Percentiles rank a stretch among this genome's conserved stretches.
These are phyloP conservation scores for Rubroshorea leprosula DNA, from an alignment of 345 rosid genomes.

Conservation along the genomic window DNA sequence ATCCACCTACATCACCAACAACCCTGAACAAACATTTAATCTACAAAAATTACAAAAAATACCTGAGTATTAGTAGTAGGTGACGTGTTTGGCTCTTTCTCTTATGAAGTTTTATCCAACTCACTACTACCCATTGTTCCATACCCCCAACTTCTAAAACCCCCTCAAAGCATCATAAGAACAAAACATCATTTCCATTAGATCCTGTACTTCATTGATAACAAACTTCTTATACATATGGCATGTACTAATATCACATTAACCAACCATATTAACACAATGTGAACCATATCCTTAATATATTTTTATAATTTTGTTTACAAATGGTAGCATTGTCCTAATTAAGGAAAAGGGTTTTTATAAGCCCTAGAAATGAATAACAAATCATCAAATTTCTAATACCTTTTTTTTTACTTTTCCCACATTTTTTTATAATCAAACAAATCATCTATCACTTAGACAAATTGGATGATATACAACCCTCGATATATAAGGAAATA, in stretches of 20 bases:
- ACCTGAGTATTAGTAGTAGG: constrained; percentile 66
- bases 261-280: not conserved
- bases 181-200: constrained; percentile 7
- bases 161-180: constrained; percentile 45
- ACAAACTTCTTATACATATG: not conserved
- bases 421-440: not conserved
- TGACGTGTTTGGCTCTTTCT: constrained; percentile 60
- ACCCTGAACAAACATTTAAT: constrained; percentile 13
- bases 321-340: not conserved
- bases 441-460: not conserved
- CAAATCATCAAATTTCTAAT: not conserved
- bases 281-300: not conserved
- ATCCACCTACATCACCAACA: too few relatives aligned
- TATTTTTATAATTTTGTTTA: not conserved
- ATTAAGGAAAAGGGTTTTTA: not conserved
- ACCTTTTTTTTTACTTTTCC: not conserved
- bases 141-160: constrained; percentile 17
- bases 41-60: constrained; percentile 3
- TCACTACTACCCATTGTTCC: constrained; percentile 63
- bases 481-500: not conserved
- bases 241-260: not conserved
- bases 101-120: constrained; percentile 61
- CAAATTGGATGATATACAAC: not conserved
- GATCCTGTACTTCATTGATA: not conserved
- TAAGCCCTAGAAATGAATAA: not conserved